These are phyloP conservation scores for Trametes sanguinea DNA, from an alignment of 768 basidiomycete genomes.

Conservation along the genomic window DNA sequence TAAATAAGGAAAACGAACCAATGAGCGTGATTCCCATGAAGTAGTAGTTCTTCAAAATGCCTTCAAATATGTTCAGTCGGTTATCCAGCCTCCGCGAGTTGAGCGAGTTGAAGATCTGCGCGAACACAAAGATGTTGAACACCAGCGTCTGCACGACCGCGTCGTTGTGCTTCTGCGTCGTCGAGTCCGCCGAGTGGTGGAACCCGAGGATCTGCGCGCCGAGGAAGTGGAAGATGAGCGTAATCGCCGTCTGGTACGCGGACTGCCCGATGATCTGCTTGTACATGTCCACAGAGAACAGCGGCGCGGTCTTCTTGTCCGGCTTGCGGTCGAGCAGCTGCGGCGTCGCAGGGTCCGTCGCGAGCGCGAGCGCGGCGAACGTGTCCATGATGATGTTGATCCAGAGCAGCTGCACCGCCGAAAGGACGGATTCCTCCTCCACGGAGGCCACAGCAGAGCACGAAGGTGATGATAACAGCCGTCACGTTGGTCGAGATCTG, in stretches of 20 bases:
- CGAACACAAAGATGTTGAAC: slow-evolving; percentile 98
- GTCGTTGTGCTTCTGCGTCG: slow-evolving; percentile 39
- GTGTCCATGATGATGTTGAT: slow-evolving; percentile 99
- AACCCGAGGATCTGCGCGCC: slow-evolving; percentile 73
- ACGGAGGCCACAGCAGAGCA: slow-evolving; percentile 83
- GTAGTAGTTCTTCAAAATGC: slow-evolving; percentile 75
- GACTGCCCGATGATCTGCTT: slow-evolving; percentile 95
- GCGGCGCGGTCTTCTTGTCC: slow-evolving; percentile 82
- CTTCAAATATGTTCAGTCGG: slow-evolving; percentile 86
- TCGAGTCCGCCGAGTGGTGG: slow-evolving; percentile 35
- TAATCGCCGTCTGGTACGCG: slow-evolving; percentile 78
- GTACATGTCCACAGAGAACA: slow-evolving; percentile 94
- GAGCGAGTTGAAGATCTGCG: slow-evolving; percentile 94
- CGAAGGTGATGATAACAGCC: slow-evolving; percentile 91
- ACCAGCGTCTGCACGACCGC: slow-evolving; percentile 78
- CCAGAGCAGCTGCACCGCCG: slow-evolving; percentile 97
- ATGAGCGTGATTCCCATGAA: slow-evolving; percentile 84
- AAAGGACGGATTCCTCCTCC: slow-evolving; percentile 80
- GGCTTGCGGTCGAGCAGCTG: slow-evolving; percentile 85
- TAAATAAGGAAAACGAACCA: slow-evolving; percentile 47
- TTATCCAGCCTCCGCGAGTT: slow-evolving; percentile 89
- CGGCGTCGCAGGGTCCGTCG: slow-evolving; percentile 91
- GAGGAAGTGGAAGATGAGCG: slow-evolving; percentile 87
- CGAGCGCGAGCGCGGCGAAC: slow-evolving; percentile 95
- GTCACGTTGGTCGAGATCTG: slow-evolving; percentile 94